phyloP scores from a whole-genome alignment of 2,329 filamentous ascomycete species.

The Penicillium brevicompactum region DNA sequence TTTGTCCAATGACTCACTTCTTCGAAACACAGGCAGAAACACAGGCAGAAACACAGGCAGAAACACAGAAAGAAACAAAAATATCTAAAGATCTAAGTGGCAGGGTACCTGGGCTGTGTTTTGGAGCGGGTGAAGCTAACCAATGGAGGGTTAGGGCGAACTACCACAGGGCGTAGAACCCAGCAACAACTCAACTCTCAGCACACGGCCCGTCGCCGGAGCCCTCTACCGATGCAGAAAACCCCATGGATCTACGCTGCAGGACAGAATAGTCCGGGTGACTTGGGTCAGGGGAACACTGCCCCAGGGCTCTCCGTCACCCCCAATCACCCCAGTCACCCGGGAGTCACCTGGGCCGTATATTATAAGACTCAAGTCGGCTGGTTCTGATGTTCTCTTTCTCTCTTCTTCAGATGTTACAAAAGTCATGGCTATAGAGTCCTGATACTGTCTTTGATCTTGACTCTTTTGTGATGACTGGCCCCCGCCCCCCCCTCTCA shows the following conservation, averaged over 20 bases:
- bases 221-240: neutral
- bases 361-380: slow-evolving; percentile 10
- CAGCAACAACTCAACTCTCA: neutral
- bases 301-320: neutral
- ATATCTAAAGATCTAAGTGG: slow-evolving; percentile 1
- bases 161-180: neutral
- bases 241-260: slow-evolving; percentile 3
- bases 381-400: neutral
- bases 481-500: slow-evolving; percentile 17
- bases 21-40: neutral
- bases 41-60: neutral
- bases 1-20: neutral
- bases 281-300: slow-evolving; percentile 13
- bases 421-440: slow-evolving; percentile 6
- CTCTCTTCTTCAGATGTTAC: neutral
- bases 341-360: slow-evolving; percentile 1
- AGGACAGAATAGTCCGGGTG: slow-evolving; percentile 2
- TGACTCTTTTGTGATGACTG: slow-evolving; percentile 18
- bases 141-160: neutral
- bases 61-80: neutral
- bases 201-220: slow-evolving; percentile 4
- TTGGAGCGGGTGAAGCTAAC: neutral
- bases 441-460: neutral
- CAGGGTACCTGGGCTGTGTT: slow-evolving; percentile 9
- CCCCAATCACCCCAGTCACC: neutral